Evolutionary conservation across 148 eudicot species (phyloP), one percentile per base, ranked within the genome.

Genomic region (Chenopodium formosanum): DNA sequence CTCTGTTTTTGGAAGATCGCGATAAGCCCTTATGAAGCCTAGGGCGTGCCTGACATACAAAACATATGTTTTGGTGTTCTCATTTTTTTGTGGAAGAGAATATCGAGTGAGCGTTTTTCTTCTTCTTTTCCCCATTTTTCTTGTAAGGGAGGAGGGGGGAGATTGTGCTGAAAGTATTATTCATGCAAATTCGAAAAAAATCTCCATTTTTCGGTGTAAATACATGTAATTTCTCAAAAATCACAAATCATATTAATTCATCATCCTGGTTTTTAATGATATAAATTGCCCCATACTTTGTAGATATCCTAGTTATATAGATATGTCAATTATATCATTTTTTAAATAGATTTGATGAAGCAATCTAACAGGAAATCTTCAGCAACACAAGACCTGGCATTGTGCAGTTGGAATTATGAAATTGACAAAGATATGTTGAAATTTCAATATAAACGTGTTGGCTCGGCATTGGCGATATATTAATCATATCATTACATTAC

Each of bases 181-280:
- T 1, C 66, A 20, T 62, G 7, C n/a, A 16, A 58, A 58, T 58
- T 17, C 6, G 63, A 58, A 58, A 19, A 56, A 20, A 9, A 58
- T 19, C 29, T 60, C 19, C 7, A 19, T 48, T 81, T 75, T 75
- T 67, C 25, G 9, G 37, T 65, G 67, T 81, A 81, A 67, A 81
- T 81, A 68, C 68, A 5, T 52, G 60, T 71, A 73, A 31, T 81
- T 23, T 68, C 14, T 69, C 46, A 40, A 75, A 68, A n/a, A 31
- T 75, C 37, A 48, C 11, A 22, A 53, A 48, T n/a, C 52, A 70
- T 53, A 82, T 23, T 23, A 22, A 53, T 29, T 34, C 52, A 77
- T 53, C 69, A 37, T 73, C 37, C 50, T 56, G 11, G 16, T 23
- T 34, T 75, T 50, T 19, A 17, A 47, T 44, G 62, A 63, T 73